phyloP scores from a whole-genome alignment of 2,329 filamentous ascomycete genomes.

The Cytospora piceicola region DNA sequence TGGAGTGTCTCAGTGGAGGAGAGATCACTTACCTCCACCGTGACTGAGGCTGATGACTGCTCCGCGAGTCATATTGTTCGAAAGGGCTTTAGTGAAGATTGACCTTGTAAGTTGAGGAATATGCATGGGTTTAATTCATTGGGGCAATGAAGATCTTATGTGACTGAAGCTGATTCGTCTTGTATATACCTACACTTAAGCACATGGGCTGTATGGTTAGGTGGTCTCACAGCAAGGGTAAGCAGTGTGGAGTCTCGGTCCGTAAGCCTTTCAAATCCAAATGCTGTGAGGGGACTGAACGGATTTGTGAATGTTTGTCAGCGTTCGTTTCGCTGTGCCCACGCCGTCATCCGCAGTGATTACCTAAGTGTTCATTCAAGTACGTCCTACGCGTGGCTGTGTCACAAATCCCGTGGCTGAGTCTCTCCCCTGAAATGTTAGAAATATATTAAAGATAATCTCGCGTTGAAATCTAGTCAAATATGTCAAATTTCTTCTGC shows the following conservation, averaged over 20 bases:
- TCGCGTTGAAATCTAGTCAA: too few relatives aligned
- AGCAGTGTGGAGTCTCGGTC: not conserved
- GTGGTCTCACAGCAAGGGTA: not conserved
- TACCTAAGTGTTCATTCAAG: too few relatives aligned
- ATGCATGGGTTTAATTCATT: not conserved
- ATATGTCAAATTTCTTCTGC: too few relatives aligned
- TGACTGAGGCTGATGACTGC: slow-evolving; percentile 55
- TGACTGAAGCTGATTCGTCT: not conserved
- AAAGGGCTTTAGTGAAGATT: not conserved
- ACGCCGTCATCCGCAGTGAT: too few relatives aligned
- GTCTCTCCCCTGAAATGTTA: too few relatives aligned
- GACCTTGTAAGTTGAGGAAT: not conserved
- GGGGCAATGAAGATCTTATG: not conserved
- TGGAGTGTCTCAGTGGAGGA: not conserved
- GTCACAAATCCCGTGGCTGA: too few relatives aligned
- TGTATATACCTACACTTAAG: not conserved
- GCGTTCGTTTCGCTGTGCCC: too few relatives aligned
- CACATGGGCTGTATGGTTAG: not conserved
- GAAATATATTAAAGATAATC: too few relatives aligned
- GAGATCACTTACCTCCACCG: slow-evolving; percentile 46
- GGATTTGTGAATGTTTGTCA: not conserved
- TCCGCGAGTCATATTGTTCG: slow-evolving; percentile 45
- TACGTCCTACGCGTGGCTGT: too few relatives aligned
- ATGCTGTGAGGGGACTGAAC: not conserved
- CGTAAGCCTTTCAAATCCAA: not conserved